A percentile compares a stretch with the other conserved stretches of the same genome.
Conservation (phyloP, 2,329 filamentous ascomycete species). For the Chaetomium sp. region DNA sequence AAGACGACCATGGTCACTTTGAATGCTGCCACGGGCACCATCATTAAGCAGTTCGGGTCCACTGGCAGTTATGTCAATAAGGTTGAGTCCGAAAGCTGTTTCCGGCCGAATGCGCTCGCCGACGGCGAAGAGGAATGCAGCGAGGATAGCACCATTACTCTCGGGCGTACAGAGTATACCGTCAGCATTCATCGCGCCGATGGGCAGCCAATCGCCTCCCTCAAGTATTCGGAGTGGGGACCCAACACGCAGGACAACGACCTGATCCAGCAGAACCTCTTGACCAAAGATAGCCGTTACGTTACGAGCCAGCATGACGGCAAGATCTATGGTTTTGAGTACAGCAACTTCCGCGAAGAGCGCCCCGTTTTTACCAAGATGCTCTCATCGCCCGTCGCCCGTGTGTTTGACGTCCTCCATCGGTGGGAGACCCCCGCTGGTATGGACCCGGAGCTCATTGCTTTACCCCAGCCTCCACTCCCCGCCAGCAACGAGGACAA, state of each 20-base stretch:
- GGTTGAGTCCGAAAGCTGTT: conserved; percentile 60
- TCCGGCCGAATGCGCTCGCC: conserved; percentile 59
- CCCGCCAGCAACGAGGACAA: conserved; percentile 46
- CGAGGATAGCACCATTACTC: conserved; percentile 69
- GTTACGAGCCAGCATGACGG: conserved; percentile 84
- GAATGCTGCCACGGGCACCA: conserved; percentile 75
- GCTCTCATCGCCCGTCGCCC: conserved; percentile 70
- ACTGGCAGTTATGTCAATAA: conserved; percentile 61
- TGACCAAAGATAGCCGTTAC: conserved; percentile 79
- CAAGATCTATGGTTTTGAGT: conserved; percentile 72
- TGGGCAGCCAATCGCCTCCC: conserved; percentile 72
- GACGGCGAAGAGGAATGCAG: conserved; percentile 71
- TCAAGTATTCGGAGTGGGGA: conserved; percentile 91
- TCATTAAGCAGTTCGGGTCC: conserved; percentile 79
- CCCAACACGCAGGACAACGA: conserved; percentile 89
- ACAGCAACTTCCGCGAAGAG: conserved; percentile 46
- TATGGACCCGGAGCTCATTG: conserved; percentile 67
- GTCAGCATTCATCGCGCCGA: conserved; percentile 74
- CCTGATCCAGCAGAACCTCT: conserved; percentile 72
- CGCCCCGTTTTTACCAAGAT: conserved; percentile 60
- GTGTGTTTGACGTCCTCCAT: conserved; percentile 81
- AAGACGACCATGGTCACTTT: conserved; percentile 84
- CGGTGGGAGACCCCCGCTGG: conserved; percentile 57
- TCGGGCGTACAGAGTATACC: conserved; percentile 84
- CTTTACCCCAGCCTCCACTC: conserved; percentile 78